Conservation (phyloP, 2,329 filamentous ascomycete genomes). For the Colletotrichum cordylinicola region DNA sequence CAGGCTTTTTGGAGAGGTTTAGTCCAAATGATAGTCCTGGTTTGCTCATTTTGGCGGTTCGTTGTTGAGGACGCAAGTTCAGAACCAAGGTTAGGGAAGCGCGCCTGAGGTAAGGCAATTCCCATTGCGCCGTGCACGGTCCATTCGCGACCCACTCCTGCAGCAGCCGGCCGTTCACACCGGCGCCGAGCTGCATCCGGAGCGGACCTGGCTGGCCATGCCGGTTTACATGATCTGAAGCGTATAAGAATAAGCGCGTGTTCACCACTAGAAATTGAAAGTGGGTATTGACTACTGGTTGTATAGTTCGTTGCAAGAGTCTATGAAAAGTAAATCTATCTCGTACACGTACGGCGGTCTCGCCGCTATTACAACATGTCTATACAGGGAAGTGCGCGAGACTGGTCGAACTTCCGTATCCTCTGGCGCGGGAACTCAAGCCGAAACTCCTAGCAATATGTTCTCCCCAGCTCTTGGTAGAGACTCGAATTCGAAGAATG, state of each 20-base stretch:
- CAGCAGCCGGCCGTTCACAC: neutral
- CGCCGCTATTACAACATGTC: slow-evolving; percentile 1
- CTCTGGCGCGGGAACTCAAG: slow-evolving; percentile 12
- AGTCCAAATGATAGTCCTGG: slow-evolving; percentile 60
- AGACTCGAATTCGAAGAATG: slow-evolving; percentile 15
- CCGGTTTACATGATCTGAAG: neutral
- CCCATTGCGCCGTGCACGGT: neutral
- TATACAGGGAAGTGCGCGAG: neutral
- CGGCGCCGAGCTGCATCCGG: neutral
- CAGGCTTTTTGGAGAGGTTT: slow-evolving; percentile 64
- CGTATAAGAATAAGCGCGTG: too few species aligned
- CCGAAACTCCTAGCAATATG: slow-evolving; percentile 22
- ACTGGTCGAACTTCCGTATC: neutral
- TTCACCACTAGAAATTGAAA: neutral
- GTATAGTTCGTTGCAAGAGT: neutral
- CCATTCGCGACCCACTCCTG: neutral
- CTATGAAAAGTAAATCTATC: slow-evolving; percentile 5
- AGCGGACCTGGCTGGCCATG: neutral
- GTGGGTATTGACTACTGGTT: neutral
- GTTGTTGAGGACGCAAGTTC: neutral
- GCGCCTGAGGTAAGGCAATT: neutral
- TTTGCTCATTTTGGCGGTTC: slow-evolving; percentile 46
- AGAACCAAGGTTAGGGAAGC: neutral
- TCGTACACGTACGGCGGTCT: neutral
- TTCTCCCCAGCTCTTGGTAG: slow-evolving; percentile 27